These are phyloP conservation scores for Capsella rubella DNA, from an alignment of 441 rosid species.

Conservation along the genomic window DNA sequence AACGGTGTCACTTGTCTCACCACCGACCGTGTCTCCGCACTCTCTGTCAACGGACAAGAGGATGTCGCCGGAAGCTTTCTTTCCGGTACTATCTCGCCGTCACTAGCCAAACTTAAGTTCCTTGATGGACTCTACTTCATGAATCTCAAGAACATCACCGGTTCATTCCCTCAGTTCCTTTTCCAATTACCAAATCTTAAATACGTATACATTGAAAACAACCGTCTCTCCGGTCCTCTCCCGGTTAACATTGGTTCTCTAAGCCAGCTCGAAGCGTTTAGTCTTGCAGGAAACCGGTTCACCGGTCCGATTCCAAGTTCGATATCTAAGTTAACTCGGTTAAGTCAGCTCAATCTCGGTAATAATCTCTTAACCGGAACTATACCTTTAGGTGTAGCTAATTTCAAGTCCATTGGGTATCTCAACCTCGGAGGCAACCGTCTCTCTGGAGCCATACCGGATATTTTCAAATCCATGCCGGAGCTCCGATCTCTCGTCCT, in stretches of 20 bases:
- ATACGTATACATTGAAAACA: slow-evolving; percentile 65
- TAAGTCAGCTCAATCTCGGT: slow-evolving; percentile 62
- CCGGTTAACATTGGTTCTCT: slow-evolving; percentile 58
- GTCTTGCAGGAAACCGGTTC: slow-evolving; percentile 66
- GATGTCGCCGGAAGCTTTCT: slow-evolving; percentile 55
- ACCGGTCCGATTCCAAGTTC: slow-evolving; percentile 72
- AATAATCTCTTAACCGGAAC: slow-evolving; percentile 59
- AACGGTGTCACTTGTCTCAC: slow-evolving; percentile 55
- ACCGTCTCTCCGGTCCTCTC: slow-evolving; percentile 69
- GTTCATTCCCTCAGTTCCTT: slow-evolving; percentile 61
- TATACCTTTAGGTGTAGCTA: slow-evolving; percentile 55
- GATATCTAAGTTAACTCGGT: slow-evolving; percentile 52
- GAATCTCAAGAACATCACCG: slow-evolving; percentile 62
- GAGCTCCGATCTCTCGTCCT: slow-evolving; percentile 53
- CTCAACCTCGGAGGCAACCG: slow-evolving; percentile 54
- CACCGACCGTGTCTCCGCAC: slow-evolving; percentile 57
- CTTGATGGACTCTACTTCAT: slow-evolving; percentile 60
- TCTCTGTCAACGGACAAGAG: slow-evolving; percentile 48
- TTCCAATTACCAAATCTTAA: slow-evolving; percentile 56
- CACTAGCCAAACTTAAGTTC: slow-evolving; percentile 52
- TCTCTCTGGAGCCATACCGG: slow-evolving; percentile 62
- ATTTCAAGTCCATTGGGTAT: slow-evolving; percentile 47
- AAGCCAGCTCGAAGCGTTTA: slow-evolving; percentile 50
- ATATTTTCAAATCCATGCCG: slow-evolving; percentile 53
- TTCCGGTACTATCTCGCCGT: slow-evolving; percentile 71